Base-by-base conservation (phyloP, 495 filamentous ascomycete genomes). In the Paragyromitra xinjiangensis region DNA sequence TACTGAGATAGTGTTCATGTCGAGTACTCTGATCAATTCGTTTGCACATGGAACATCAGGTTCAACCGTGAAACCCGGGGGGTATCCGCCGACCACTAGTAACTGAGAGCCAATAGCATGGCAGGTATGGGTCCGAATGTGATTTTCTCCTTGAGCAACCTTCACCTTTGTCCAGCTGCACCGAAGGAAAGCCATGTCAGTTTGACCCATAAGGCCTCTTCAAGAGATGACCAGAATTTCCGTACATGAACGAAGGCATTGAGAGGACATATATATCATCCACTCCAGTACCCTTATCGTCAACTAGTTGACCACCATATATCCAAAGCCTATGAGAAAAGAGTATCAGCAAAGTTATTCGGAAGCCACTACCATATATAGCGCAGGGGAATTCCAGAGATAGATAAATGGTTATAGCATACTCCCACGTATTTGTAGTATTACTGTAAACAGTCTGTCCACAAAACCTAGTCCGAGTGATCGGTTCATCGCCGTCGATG, bases 241-340 rank as follows among this genome's bases (percentile, higher is more conserved):
- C 19, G 50, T 71, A 76, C 73, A 77, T 58, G 26, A 77, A 77
- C 19, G 67, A 72, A 19, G 73, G 73, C 73, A 77, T 77, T 3
- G 73, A 72, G 22, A 77, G 69, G 26, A 73, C 59, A 4, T 71
- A 77, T 24, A 71, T 50, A 22, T 77, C 73, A 12, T 63, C 39
- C 22, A 65, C 73, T 1, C 67, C 73, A 14, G 8, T 58, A 0
- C 73, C 73, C 2, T 72, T 71, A 8, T 53, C 3, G 1, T 72
- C 37, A 0, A 73, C 61, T 44, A 62, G 14, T 37, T 72, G 59
- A 0, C 73, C 73, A 6, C 73, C 73, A 26, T 59, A 71, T 24
- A 77, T n/a, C 73, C 73, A 77, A 48, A 73, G 59, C n/a, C 73
- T 77, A 22, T 1, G 12, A 56, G 37, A 40, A 19, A 39, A 16